These are phyloP conservation scores for Suzukiozyma palmioleophila DNA, from an alignment of 1,139 yeast species.

Conservation along the genomic window DNA sequence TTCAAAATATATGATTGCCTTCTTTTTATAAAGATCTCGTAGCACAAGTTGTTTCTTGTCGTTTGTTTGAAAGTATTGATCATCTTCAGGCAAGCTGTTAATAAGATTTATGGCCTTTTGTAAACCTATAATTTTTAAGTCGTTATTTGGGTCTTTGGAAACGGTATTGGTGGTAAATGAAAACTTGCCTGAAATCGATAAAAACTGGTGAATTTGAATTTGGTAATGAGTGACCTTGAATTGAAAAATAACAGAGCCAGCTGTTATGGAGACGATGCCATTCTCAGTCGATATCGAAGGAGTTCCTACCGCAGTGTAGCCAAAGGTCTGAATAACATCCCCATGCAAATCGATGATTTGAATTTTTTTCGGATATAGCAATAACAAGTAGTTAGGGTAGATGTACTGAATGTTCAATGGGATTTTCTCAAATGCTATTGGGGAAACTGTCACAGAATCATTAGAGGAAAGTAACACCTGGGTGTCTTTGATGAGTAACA, in stretches of 20 bases:
- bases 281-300: conserved; percentile 5
- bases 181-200: conserved; percentile 22
- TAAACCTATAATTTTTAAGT: conserved; percentile 31
- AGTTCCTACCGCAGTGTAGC: conserved; percentile 20
- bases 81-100: conserved; percentile 19
- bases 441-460: conserved; percentile 16
- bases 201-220: conserved; percentile 38
- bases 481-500: conserved; percentile 26
- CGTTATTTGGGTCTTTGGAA: conserved; percentile 25
- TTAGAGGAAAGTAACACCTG: conserved; percentile 18
- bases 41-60: conserved; percentile 30
- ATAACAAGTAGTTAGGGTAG: conserved; percentile 45
- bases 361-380: conserved; percentile 34
- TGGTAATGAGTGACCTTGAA: conserved; percentile 30
- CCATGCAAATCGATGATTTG: conserved; percentile 47
- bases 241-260: conserved; percentile 26
- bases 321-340: conserved; percentile 35
- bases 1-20: conserved; percentile 32
- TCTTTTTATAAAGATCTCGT: conserved; percentile 30
- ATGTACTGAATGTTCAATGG: conserved; percentile 32
- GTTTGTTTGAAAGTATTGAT: conserved; percentile 20
- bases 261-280: conserved; percentile 20
- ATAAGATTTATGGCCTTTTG: conserved; percentile 33
- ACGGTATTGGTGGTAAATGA: conserved; percentile 11
- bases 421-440: conserved; percentile 23